Evolutionary conservation across 2,329 filamentous ascomycete species (phyloP).

Genomic region (Berkeleyomyces basicola): DNA sequence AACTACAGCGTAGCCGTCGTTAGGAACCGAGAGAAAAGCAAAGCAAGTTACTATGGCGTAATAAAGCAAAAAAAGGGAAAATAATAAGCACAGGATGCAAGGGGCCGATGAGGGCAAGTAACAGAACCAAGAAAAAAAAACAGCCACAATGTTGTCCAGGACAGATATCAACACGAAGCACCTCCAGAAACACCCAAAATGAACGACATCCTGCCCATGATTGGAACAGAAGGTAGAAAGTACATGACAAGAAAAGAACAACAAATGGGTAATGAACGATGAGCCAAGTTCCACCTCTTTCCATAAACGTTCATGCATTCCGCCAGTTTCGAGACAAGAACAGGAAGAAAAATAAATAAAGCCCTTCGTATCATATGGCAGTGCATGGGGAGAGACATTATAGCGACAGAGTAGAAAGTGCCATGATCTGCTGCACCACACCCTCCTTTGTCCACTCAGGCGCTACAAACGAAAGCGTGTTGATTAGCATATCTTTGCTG

Average conservation of each 20-base stretch:
- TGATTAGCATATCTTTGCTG: slow-evolving; percentile 48
- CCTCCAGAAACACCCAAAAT: not conserved
- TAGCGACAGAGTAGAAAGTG: slow-evolving; percentile 46
- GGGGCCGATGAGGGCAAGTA: not conserved
- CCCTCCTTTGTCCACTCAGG: slow-evolving; percentile 45
- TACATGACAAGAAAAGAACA: not conserved
- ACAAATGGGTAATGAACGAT: not conserved
- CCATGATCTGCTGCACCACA: slow-evolving; percentile 51
- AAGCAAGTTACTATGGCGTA: not conserved
- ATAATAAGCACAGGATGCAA: not conserved
- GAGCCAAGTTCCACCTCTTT: not conserved
- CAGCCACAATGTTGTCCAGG: not conserved
- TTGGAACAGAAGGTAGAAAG: no score
- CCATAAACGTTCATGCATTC: not conserved
- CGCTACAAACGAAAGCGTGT: slow-evolving; percentile 47
- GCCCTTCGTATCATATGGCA: not conserved
- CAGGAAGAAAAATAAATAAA: not conserved
- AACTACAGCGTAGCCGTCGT: not conserved
- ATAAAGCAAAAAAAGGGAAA: not conserved
- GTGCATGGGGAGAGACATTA: slow-evolving; percentile 1
- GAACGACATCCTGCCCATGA: not conserved
- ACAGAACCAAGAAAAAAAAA: not conserved
- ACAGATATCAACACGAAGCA: slow-evolving; percentile 1
- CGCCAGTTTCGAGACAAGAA: not conserved
- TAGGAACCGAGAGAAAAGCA: not conserved